Conservation (phyloP, 208 protist species). For the Acanthamoeba castellanii region DNA sequence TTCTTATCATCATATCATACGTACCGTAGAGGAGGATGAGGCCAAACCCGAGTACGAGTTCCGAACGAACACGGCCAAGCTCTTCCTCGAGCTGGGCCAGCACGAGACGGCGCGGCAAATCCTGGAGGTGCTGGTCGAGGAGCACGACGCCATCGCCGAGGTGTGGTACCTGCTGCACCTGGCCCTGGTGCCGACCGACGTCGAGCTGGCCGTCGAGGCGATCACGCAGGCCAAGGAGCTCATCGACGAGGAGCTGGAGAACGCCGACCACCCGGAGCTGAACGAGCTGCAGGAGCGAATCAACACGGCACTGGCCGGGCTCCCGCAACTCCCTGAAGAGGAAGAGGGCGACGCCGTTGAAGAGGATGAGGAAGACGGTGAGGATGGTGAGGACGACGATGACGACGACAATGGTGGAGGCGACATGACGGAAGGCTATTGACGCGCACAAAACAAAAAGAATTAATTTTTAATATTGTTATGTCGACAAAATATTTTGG, state of each 20-base stretch:
- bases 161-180: conserved; percentile 54
- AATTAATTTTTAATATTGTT: not conserved
- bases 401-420: not conserved
- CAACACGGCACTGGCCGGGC: not conserved
- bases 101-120: conserved; percentile 11
- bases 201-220: not conserved
- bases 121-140: conserved; percentile 35
- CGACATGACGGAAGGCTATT: conserved; percentile 13
- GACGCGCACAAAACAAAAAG: not conserved
- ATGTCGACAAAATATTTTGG: not conserved
- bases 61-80: conserved; percentile 56
- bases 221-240: conserved; percentile 54
- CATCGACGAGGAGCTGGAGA: not conserved
- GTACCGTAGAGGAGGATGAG: conserved; percentile 16
- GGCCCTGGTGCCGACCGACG: not conserved
- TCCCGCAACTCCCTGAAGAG: not conserved
- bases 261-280: conserved; percentile 8
- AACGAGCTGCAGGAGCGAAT: conserved; percentile 23
- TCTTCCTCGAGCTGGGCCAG: conserved; percentile 66
- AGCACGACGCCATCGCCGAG: conserved; percentile 53
- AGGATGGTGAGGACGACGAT: not conserved
- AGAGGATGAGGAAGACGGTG: not conserved
- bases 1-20: not conserved
- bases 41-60: conserved; percentile 45
- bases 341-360: not conserved